A percentile compares a stretch with the other conserved stretches of the same genome.
phyloP scores from a whole-genome alignment of 148 eudicot genomes.

The Heliamphora exappendiculata region DNA sequence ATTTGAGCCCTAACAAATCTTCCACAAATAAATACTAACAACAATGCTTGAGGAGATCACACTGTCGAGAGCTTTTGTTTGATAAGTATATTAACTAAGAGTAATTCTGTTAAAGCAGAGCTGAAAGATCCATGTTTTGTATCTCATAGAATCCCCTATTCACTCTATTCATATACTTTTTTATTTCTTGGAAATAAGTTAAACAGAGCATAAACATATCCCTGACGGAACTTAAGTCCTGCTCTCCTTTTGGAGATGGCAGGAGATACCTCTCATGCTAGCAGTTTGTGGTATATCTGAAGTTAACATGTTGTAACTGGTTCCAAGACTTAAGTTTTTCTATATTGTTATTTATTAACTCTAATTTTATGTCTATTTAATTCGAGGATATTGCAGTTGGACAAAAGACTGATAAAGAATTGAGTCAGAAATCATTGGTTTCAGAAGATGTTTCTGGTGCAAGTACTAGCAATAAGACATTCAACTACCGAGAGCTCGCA shows the following conservation, averaged over 20 bases:
- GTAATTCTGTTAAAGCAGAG: neutral
- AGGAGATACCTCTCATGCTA: neutral
- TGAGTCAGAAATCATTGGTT: slow-evolving; percentile 1
- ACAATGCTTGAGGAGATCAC: neutral
- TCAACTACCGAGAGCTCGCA: slow-evolving; percentile 33
- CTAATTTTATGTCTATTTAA: neutral
- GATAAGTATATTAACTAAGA: neutral
- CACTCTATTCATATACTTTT: neutral
- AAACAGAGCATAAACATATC: neutral
- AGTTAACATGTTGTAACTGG: neutral
- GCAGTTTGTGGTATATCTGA: neutral
- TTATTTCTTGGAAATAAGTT: neutral
- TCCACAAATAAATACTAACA: neutral
- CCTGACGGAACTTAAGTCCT: neutral
- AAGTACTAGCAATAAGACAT: slow-evolving; percentile 4
- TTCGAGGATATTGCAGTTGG: slow-evolving; percentile 13
- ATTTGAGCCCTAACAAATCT: neutral
- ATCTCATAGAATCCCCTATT: neutral
- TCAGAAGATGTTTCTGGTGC: slow-evolving; percentile 9
- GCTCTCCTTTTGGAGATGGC: neutral
- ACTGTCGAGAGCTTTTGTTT: neutral
- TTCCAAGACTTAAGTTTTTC: neutral
- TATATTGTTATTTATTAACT: neutral
- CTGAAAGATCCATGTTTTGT: neutral
- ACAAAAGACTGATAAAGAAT: slow-evolving; percentile 5